phyloP scores from a whole-genome alignment of 805 yeast genomes.

The Candida tallmaniae region DNA sequence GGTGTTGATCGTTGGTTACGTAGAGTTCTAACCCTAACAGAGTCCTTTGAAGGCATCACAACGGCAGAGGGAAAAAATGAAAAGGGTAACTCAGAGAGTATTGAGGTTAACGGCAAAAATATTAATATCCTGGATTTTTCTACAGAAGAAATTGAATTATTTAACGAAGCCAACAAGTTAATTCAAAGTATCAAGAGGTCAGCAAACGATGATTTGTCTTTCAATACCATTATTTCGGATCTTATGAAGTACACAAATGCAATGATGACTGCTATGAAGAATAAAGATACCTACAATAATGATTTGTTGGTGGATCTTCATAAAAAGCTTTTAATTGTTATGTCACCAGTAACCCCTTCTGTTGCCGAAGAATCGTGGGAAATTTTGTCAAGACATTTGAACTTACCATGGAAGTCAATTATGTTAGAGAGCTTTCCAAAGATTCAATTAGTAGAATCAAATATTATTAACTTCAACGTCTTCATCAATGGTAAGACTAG shows the following conservation, averaged over 20 bases:
- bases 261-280: conserved; percentile 35
- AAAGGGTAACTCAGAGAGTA: conserved; percentile 3
- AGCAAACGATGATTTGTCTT: conserved; percentile 51
- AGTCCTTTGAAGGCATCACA: too few species aligned
- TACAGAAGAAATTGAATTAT: conserved; percentile 49
- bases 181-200: conserved; percentile 53
- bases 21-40: conserved; percentile 41
- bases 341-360: conserved; percentile 81
- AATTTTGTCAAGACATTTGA: conserved; percentile 20
- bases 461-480: conserved; percentile 45
- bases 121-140: conserved; percentile 21
- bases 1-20: conserved; percentile 88
- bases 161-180: conserved; percentile 51
- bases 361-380: conserved; percentile 83
- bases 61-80: neutral
- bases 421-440: conserved; percentile 66
- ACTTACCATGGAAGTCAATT: conserved; percentile 43
- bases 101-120: conserved; percentile 17
- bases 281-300: conserved; percentile 23
- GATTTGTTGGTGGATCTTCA: conserved; percentile 46
- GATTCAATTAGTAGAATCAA: conserved; percentile 36
- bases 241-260: conserved; percentile 75
- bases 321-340: conserved; percentile 51
- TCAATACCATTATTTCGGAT: conserved; percentile 86
- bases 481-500: conserved; percentile 71